phyloP scores from a whole-genome alignment of 2,329 filamentous ascomycete genomes.

The Paracoccidioides lutzii region DNA sequence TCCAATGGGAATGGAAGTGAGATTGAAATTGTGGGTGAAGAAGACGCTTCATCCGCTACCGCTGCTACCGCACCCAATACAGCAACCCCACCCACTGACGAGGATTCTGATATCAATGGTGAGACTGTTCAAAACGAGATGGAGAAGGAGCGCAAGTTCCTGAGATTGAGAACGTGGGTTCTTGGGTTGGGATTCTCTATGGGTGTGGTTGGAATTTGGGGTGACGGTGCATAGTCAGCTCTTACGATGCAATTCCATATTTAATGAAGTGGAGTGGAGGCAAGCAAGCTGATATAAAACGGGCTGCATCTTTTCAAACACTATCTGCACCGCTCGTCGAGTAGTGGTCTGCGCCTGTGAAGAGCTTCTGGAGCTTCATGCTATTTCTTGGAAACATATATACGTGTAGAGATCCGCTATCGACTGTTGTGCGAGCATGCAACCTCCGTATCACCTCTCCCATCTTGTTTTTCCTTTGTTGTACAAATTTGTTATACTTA shows the following conservation, averaged over 20 bases:
- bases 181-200: conserved; percentile 33
- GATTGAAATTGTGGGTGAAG: conserved; percentile 11
- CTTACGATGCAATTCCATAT: background rate
- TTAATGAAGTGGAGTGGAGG: background rate
- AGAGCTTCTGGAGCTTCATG: background rate
- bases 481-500: background rate
- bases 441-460: background rate
- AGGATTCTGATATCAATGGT: conserved; percentile 30
- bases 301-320: background rate
- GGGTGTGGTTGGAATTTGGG: conserved; percentile 38
- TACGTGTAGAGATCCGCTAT: background rate
- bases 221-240: conserved; percentile 25
- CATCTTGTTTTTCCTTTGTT: background rate
- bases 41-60: conserved; percentile 7
- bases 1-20: conserved; percentile 10
- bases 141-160: conserved; percentile 29
- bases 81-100: background rate
- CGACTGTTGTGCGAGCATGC: background rate
- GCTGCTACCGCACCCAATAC: background rate
- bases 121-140: conserved; percentile 34
- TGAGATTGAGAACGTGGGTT: conserved; percentile 26
- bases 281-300: background rate
- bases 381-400: background rate
- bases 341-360: background rate
- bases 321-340: background rate